A percentile compares a stretch with the other conserved stretches of the same genome.
Conservation (phyloP, 441 rosid genomes). For the Gossypium davidsonii region DNA sequence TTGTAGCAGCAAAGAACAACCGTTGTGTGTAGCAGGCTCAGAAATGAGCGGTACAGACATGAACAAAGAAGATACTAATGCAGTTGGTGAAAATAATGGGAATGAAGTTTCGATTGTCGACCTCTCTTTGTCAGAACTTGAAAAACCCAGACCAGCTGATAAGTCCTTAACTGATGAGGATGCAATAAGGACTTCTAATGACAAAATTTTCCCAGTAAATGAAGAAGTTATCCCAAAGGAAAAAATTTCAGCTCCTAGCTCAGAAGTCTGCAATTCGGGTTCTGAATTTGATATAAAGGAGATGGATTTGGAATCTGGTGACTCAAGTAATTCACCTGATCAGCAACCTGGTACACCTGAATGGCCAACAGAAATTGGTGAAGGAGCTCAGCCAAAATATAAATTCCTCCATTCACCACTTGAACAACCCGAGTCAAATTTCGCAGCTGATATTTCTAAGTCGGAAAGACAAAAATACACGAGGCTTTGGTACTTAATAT, state of each 20-base stretch:
- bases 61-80: conserved; percentile 19
- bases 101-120: conserved; percentile 1
- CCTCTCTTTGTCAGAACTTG: not conserved
- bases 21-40: not conserved
- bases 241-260: conserved; percentile 11
- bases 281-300: conserved; percentile 14
- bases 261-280: conserved; percentile 13
- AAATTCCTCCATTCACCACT: conserved; percentile 13
- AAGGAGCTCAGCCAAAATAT: conserved; percentile 18
- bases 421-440: conserved; percentile 26
- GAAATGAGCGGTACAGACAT: conserved; percentile 12
- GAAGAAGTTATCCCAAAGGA: conserved; percentile 6
- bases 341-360: conserved; percentile 17
- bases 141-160: conserved; percentile 2
- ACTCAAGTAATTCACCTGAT: conserved; percentile 9
- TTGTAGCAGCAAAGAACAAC: not conserved
- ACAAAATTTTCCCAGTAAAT: conserved; percentile 1
- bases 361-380: conserved; percentile 17
- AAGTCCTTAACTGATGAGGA: conserved; percentile 21
- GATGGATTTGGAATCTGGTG: conserved; percentile 12
- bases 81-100: conserved; percentile 7
- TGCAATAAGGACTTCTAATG: conserved; percentile 8
- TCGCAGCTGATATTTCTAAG: conserved; percentile 21
- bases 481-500: conserved; percentile 67
- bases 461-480: conserved; percentile 47